phyloP scores from a whole-genome alignment of 2,329 filamentous ascomycete genomes.

The Raffaelea ambrosiae region DNA sequence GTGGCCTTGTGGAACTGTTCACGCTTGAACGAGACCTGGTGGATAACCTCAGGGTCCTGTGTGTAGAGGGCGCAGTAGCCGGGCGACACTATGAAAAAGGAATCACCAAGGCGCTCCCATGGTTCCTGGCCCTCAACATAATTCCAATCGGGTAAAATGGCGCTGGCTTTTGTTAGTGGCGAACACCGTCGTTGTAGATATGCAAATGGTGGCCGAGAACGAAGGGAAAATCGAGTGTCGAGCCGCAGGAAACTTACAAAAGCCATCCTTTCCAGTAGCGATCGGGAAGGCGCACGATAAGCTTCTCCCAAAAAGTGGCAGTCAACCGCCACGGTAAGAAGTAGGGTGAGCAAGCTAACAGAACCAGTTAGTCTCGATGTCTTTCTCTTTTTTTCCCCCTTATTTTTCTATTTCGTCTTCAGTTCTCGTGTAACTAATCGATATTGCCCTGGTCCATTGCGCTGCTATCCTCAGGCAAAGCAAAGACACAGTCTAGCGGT shows the following conservation, averaged over 20 bases:
- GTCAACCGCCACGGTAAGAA: constrained; percentile 48
- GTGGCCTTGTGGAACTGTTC: constrained; percentile 66
- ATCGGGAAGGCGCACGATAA: too few species aligned
- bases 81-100: constrained; percentile 57
- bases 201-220: background rate
- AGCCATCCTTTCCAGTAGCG: constrained; percentile 38
- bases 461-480: background rate
- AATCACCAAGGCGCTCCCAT: constrained; percentile 51
- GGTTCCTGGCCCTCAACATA: constrained; percentile 47
- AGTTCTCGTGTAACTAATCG: too few species aligned
- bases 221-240: background rate
- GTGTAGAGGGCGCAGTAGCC: constrained; percentile 43
- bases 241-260: constrained; percentile 50
- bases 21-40: constrained; percentile 55
- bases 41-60: constrained; percentile 56
- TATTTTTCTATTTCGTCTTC: background rate
- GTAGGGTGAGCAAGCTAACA: constrained; percentile 38
- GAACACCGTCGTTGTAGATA: background rate
- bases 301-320: constrained; percentile 31
- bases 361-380: background rate
- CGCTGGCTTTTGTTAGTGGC: constrained; percentile 24
- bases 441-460: too few species aligned
- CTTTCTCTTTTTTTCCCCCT: too few species aligned
- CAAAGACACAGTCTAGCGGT: background rate
- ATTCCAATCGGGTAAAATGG: constrained; percentile 51